Evolutionary conservation across 805 yeast genomes (phyloP), one percentile per base, ranked within the genome.

Genomic region (Deakozyma indianensis): DNA sequence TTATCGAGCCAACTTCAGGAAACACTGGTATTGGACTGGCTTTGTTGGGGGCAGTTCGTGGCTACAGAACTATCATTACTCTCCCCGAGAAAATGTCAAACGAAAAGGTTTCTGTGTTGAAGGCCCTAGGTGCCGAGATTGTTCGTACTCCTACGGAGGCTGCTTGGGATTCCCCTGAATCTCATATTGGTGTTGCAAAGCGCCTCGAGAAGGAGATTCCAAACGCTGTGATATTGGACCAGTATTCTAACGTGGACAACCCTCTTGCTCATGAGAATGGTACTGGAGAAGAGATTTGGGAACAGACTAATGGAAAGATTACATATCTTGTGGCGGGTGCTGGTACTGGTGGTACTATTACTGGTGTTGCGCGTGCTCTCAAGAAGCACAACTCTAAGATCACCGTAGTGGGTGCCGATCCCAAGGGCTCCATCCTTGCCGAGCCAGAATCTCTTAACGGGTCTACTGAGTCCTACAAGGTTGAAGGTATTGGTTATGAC

Each of bases 11-110:
- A 46, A 85, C 94, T 9, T 80, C 90, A 9, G 95, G 95, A 57
- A 84, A 84, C 67, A 84, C 95, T 41, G 95, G 95, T 64, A 85
- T 84, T 58, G 95, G 94, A 48, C 70, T 84, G 53, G 95, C 95
- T 11, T 69, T 84, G 23, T 77, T 83, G 18, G 95, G 92, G 55
- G 94, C 94, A 38, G 84, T 85, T 40, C 78, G 75, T 58, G 94
- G 94, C 43, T 84, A 84, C 67, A 71, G 90, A 62, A 82, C 90
- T 43, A 84, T 84, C 57, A 84, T 84, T 61, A 84, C 94, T 3
- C 71, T 84, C 53, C 95, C 95, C 16, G 94, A 84, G 68, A 84
- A 84, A 67, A 84, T 84, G 95, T 81, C 90, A 40, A 84, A 84
- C 62, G 95, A 84, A 60, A 84, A 84, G 61, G 94, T 84, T 24